Conservation (phyloP, 2,329 filamentous ascomycete species). For the Monilinia vaccinii-corymbosi region DNA sequence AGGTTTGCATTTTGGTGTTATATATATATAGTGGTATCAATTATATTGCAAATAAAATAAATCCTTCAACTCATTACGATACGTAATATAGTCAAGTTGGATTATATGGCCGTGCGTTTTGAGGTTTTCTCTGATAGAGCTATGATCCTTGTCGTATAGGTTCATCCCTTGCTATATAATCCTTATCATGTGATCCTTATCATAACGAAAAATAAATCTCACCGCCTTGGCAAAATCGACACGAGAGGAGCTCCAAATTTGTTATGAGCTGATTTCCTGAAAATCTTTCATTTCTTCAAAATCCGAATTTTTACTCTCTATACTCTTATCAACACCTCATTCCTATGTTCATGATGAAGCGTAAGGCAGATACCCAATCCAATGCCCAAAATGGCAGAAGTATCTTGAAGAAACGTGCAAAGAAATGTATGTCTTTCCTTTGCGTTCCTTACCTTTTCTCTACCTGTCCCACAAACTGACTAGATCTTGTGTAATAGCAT, state of each 20-base stretch:
- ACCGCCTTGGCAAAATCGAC: constrained; percentile 5
- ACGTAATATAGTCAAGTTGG: too few relatives aligned
- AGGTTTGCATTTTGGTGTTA: too few relatives aligned
- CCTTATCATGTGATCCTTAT: too few relatives aligned
- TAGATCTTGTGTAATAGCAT: constrained; percentile 16
- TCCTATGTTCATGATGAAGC: constrained; percentile 40
- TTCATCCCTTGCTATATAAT: too few relatives aligned
- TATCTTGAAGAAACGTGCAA: constrained; percentile 43
- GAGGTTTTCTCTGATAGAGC: too few relatives aligned
- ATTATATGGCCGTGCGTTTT: too few relatives aligned
- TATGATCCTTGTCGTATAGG: too few relatives aligned
- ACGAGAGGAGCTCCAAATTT: constrained; percentile 7
- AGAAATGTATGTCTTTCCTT: constrained; percentile 31
- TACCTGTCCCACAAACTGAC: constrained; percentile 14
- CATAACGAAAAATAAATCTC: not conserved
- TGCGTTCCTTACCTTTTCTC: constrained; percentile 15
- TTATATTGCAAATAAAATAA: too few relatives aligned
- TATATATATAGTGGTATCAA: too few relatives aligned
- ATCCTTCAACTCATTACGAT: too few relatives aligned
- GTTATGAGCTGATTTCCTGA: constrained; percentile 9
- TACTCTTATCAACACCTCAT: not conserved
- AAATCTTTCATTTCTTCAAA: constrained; percentile 1
- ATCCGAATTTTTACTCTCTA: not conserved
- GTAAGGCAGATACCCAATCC: constrained; percentile 44
- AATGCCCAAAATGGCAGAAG: constrained; percentile 34